Evolutionary conservation across 1,139 yeast genomes (phyloP).

Genomic region (Kluyveromyces sp.): DNA sequence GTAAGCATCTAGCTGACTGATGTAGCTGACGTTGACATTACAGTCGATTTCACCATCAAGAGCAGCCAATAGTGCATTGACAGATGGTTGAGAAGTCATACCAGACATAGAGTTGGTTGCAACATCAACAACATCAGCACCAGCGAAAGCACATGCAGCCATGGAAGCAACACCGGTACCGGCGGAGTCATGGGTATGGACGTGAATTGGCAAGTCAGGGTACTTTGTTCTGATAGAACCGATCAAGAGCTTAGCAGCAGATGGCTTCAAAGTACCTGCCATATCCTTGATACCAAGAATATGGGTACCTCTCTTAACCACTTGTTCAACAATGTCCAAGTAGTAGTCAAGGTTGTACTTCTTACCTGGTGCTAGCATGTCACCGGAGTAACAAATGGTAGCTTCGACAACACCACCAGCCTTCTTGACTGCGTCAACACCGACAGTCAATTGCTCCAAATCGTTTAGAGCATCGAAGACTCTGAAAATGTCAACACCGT

Average conservation of each 20-base stretch:
- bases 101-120: conserved; percentile 98
- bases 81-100: conserved; percentile 95
- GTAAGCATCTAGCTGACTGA: conserved; percentile 81
- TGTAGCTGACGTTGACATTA: conserved; percentile 58
- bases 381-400: conserved; percentile 97
- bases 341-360: conserved; percentile 92
- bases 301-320: conserved; percentile 93
- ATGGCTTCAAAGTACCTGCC: conserved; percentile 98
- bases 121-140: conserved; percentile 97
- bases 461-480: conserved; percentile 97
- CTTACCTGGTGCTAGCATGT: conserved; percentile 90
- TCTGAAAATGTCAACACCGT: conserved; percentile 95
- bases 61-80: conserved; percentile 86
- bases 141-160: conserved; percentile 90
- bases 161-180: conserved; percentile 98
- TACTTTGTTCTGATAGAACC: conserved; percentile 75
- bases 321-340: conserved; percentile 68
- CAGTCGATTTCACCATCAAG: conserved; percentile 80
- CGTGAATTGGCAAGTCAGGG: conserved; percentile 94
- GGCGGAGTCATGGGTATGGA: conserved; percentile 98
- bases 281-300: conserved; percentile 95
- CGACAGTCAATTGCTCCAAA: conserved; percentile 91
- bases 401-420: conserved; percentile 99
- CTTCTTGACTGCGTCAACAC: conserved; percentile 94
- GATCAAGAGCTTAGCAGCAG: conserved; percentile 77